Evolutionary conservation across 345 rosid genomes (phyloP), one percentile per base, ranked within the genome.

Genomic region (Populus tremula): DNA sequence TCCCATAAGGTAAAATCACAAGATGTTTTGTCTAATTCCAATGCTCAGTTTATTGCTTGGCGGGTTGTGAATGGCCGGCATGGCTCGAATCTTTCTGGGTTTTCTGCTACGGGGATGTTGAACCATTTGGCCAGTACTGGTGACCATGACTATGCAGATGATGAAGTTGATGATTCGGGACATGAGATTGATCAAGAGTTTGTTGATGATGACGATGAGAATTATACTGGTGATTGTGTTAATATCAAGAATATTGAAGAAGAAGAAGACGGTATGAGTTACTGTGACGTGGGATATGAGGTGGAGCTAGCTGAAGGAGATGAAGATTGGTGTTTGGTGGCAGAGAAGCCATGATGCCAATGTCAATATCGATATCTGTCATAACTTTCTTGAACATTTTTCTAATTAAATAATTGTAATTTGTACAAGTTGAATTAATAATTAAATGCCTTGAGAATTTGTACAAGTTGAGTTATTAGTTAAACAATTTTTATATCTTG

Each of bases 311-410:
- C 79, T 50, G 90, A 87, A 53, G 90, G 72, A 71, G 90, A 87
- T 36, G 89, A 89, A 75, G 93, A 78, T 74, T 92, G 93, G 91
- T 85, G 82, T 69, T 70, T 86, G 69, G 88, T 94, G 69, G 88
- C 79, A 56, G 77, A 80, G 76, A 82, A 81, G 82, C 84, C 69
- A 85, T 72, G 13, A n/a, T 59, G 20, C 25, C 29, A 3, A 3
- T 56, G 33, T 56, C n/a, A 56, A n/a, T 56, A 8, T 1, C 21
- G 54, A 18, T 27, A 13, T 0, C 1, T 31, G 38, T n/a, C 6
- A 11, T 25, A 6, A 14, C 16, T 56, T 7, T 59, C 36, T 7
- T 35, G 6, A 2, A 2, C 21, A 33, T 29, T 14, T 67, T 67
- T 67, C 8, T 21, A 6, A 56, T 56, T 17, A 56, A 56, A 20